These are phyloP conservation scores for Kodamaea kakaduensis DNA, from an alignment of 805 yeast genomes.

Conservation along the genomic window DNA sequence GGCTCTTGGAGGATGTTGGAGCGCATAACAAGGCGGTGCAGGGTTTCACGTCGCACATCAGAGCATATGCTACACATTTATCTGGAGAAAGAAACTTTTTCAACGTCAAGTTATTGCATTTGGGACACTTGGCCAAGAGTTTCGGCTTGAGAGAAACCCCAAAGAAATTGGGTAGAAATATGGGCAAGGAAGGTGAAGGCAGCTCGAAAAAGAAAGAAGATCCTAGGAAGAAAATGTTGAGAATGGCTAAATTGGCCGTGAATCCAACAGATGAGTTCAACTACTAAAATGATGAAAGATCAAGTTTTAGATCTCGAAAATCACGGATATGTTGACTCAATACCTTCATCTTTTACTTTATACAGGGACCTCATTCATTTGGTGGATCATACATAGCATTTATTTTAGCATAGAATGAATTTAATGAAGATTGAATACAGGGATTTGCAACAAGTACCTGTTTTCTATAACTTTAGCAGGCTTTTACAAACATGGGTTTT, in stretches of 20 bases:
- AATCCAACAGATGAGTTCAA: constrained; percentile 73
- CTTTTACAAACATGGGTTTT: too few species aligned
- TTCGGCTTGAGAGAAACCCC: constrained; percentile 96
- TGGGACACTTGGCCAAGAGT: constrained; percentile 94
- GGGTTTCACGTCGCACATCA: constrained; percentile 82
- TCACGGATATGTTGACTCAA: too few species aligned
- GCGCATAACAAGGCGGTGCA: constrained; percentile 66
- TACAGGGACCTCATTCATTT: too few species aligned
- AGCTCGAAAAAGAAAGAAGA: constrained; percentile 49
- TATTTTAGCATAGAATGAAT: too few species aligned
- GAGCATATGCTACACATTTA: constrained; percentile 96
- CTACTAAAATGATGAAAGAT: too few species aligned
- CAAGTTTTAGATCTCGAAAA: too few species aligned
- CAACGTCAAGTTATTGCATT: constrained; percentile 76
- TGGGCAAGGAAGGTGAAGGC: constrained; percentile 12
- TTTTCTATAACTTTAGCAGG: too few species aligned
- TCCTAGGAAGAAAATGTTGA: constrained; percentile 67
- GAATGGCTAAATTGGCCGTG: constrained; percentile 68
- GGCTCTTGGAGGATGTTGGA: constrained; percentile 66
- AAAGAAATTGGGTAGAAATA: constrained; percentile 57
- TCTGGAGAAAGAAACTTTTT: constrained; percentile 73
- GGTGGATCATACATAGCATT: too few species aligned
- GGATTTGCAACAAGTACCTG: too few species aligned
- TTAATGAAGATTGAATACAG: too few species aligned
- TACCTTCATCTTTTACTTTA: too few species aligned